A percentile compares a stretch with the other conserved stretches of the same genome.
Conservation (phyloP, 192 early-diverging fungal genomes). For the Coemansia sp. region DNA sequence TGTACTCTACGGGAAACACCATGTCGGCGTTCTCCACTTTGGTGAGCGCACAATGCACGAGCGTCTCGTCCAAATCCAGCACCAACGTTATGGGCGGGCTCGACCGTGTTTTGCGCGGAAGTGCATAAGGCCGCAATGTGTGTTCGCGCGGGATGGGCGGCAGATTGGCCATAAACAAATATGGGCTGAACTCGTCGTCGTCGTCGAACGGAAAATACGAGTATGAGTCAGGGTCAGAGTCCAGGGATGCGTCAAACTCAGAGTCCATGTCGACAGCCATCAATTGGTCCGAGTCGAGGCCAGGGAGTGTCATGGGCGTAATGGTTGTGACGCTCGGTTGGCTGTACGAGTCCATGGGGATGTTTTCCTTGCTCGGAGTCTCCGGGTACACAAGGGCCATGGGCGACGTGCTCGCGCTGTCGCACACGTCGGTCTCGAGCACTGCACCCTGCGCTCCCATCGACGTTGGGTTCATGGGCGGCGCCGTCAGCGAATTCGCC, state of each 20-base stretch:
- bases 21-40: constrained; percentile 60
- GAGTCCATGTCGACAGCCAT: constrained; percentile 9
- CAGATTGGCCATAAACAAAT: constrained; percentile 61
- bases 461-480: constrained; percentile 49
- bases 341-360: constrained; percentile 19
- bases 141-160: constrained; percentile 62
- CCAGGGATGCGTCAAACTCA: constrained; percentile 25
- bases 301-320: constrained; percentile 12
- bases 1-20: constrained; percentile 66
- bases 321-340: constrained; percentile 3
- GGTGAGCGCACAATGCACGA: constrained; percentile 67
- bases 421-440: neutral
- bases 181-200: constrained; percentile 53
- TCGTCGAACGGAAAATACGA: constrained; percentile 42
- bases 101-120: constrained; percentile 62
- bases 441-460: neutral
- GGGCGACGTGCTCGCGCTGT: constrained; percentile 39
- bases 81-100: constrained; percentile 67
- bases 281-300: neutral
- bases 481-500: constrained; percentile 45
- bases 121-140: constrained; percentile 53
- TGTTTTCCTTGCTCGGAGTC: constrained; percentile 55
- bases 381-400: constrained; percentile 32
- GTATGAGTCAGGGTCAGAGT: constrained; percentile 28
- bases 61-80: constrained; percentile 68